Evolutionary conservation across 495 filamentous ascomycete genomes (phyloP).

Genomic region (Rhizodiscina lignyota): DNA sequence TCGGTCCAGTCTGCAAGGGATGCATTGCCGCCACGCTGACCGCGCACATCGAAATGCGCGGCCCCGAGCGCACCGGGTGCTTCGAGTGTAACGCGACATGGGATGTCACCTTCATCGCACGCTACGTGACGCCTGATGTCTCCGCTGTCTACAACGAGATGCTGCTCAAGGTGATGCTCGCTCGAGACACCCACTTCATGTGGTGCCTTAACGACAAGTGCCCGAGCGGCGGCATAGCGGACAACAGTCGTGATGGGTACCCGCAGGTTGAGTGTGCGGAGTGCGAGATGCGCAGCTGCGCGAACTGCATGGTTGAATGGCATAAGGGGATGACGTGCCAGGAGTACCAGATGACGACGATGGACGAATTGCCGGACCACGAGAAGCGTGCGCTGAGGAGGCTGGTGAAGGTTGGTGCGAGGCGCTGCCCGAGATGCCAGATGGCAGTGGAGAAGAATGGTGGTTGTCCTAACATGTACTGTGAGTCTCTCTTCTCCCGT

Average conservation of each 20-base stretch:
- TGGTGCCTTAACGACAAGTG: slow-evolving; percentile 1
- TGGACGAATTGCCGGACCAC: not conserved
- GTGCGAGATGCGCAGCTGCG: slow-evolving; percentile 2
- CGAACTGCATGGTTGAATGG: slow-evolving; percentile 1
- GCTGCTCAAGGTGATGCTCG: slow-evolving; percentile 1
- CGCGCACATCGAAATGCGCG: not conserved
- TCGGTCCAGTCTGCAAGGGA: slow-evolving; percentile 1
- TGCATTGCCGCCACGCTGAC: slow-evolving; percentile 2
- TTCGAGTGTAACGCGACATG: slow-evolving; percentile 1
- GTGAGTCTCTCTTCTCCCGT: not conserved
- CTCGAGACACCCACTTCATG: not conserved
- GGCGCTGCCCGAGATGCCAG: slow-evolving; percentile 3
- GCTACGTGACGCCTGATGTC: not conserved
- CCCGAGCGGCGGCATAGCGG: not conserved
- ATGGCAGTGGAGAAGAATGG: slow-evolving; percentile 3
- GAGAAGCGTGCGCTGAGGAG: slow-evolving; percentile 1
- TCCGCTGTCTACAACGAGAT: slow-evolving; percentile 2
- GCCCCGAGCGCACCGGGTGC: not conserved
- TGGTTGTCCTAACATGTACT: slow-evolving; percentile 3
- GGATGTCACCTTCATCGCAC: not conserved
- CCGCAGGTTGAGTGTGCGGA: slow-evolving; percentile 2
- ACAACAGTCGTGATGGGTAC: not conserved
- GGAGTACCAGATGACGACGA: not conserved
- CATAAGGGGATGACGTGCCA: slow-evolving; percentile 2
- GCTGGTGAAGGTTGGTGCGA: slow-evolving; percentile 1